Conservation (phyloP, 1,139 yeast genomes). For the Scheffersomyces stambukii region DNA sequence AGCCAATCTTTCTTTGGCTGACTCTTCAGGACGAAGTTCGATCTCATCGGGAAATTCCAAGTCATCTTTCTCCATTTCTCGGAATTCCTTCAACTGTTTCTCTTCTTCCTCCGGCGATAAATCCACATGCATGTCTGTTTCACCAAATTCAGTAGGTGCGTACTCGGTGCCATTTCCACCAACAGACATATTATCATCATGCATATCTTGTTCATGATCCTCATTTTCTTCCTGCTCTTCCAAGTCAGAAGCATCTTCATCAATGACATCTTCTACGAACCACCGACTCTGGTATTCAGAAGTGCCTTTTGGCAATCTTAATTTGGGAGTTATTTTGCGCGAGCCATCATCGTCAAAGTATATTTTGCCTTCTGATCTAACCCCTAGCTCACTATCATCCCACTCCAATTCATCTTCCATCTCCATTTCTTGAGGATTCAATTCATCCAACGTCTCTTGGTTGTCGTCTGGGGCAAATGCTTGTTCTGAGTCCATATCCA, state of each 20-base stretch:
- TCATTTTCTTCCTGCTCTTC: conserved; percentile 30
- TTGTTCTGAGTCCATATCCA: conserved; percentile 20
- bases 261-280: conserved; percentile 62
- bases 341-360: conserved; percentile 47
- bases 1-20: conserved; percentile 68
- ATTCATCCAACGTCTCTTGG: conserved; percentile 65
- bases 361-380: conserved; percentile 68
- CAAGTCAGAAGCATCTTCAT: conserved; percentile 47
- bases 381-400: conserved; percentile 43
- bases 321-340: conserved; percentile 23
- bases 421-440: conserved; percentile 56
- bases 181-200: conserved; percentile 38
- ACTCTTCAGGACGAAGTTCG: conserved; percentile 71
- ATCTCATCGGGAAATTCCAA: conserved; percentile 94
- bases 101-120: conserved; percentile 80
- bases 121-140: conserved; percentile 65
- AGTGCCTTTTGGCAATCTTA: conserved; percentile 75
- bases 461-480: conserved; percentile 43
- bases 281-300: conserved; percentile 94
- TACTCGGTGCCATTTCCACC: conserved; percentile 21
- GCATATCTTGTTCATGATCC: conserved; percentile 17
- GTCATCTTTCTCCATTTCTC: conserved; percentile 74
- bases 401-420: conserved; percentile 43
- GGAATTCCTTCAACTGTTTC: conserved; percentile 65
- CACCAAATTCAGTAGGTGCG: conserved; percentile 46